Percentiles rank a stretch among this genome's conserved stretches.
Conservation (phyloP, 2,329 filamentous ascomycete species). For the Calonectria leucothoes region DNA sequence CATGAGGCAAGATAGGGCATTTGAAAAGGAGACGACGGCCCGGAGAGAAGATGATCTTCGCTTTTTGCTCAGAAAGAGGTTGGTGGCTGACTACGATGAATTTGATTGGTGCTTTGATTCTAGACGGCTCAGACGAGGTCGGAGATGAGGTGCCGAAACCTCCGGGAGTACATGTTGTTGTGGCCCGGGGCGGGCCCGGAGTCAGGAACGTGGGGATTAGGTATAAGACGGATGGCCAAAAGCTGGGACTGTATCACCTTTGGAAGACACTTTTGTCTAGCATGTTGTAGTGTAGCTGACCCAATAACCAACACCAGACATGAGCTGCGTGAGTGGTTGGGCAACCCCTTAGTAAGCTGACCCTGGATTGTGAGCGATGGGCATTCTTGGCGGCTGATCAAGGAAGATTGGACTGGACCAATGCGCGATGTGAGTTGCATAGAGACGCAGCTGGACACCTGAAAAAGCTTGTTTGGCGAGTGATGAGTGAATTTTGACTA, state of each 20-base stretch:
- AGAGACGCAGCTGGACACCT: not conserved
- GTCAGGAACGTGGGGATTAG: not conserved
- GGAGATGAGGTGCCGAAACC: slow-evolving; percentile 8
- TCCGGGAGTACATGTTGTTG: not conserved
- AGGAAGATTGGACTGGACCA: not conserved
- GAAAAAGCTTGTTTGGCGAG: slow-evolving; percentile 1
- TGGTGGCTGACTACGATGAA: not conserved
- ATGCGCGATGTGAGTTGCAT: not conserved
- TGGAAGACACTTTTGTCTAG: not conserved
- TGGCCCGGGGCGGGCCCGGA: not conserved
- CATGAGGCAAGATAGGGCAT: not conserved
- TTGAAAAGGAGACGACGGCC: not conserved
- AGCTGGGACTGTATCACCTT: not conserved
- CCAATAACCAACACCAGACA: not conserved
- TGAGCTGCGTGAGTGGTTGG: not conserved
- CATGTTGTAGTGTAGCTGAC: not conserved
- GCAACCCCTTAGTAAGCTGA: not conserved
- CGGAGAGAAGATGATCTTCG: not conserved
- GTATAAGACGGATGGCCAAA: not conserved
- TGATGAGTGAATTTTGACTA: slow-evolving; percentile 4
- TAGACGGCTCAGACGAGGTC: not conserved
- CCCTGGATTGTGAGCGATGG: not conserved
- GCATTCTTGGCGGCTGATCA: not conserved
- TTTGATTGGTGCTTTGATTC: slow-evolving; percentile 9
- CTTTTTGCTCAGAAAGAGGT: not conserved